phyloP scores from a whole-genome alignment of 768 basidiomycete species.

The Daedalea quercina region DNA sequence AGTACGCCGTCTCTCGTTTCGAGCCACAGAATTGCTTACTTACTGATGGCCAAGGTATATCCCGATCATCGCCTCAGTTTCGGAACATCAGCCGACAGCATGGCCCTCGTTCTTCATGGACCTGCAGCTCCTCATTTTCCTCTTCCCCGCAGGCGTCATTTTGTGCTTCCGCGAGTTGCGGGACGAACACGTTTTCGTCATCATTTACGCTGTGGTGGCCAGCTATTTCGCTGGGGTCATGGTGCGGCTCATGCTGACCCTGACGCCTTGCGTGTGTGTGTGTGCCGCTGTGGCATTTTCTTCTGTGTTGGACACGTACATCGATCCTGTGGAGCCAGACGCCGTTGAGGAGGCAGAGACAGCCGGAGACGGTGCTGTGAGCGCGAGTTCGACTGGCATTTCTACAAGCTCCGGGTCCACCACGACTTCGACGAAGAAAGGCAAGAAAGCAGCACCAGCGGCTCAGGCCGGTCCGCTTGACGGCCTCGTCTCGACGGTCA shows the following conservation, averaged over 20 bases:
- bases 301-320: constrained; percentile 79
- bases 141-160: constrained; percentile 95
- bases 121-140: constrained; percentile 93
- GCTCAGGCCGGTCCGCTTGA: constrained; percentile 25
- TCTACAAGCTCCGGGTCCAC: constrained; percentile 11
- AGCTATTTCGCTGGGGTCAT: constrained; percentile 99
- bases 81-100: constrained; percentile 98
- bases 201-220: constrained; percentile 93
- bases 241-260: constrained; percentile 97
- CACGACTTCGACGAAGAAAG: constrained; percentile 27
- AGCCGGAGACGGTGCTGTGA: constrained; percentile 22
- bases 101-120: constrained; percentile 99
- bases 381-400: constrained; percentile 17
- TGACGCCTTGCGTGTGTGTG: constrained; percentile 96
- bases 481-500: constrained; percentile 37
- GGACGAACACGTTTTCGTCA: constrained; percentile 97
- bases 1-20: constrained; percentile 38
- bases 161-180: constrained; percentile 91
- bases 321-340: constrained; percentile 76
- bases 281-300: constrained; percentile 88
- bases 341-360: constrained; percentile 27
- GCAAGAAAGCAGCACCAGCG: constrained; percentile 39
- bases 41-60: constrained; percentile 56
- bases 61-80: constrained; percentile 97
- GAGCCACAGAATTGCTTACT: background rate